phyloP scores from a whole-genome alignment of 1,284 basidiomycete genomes.

The Ustilago sp. region DNA sequence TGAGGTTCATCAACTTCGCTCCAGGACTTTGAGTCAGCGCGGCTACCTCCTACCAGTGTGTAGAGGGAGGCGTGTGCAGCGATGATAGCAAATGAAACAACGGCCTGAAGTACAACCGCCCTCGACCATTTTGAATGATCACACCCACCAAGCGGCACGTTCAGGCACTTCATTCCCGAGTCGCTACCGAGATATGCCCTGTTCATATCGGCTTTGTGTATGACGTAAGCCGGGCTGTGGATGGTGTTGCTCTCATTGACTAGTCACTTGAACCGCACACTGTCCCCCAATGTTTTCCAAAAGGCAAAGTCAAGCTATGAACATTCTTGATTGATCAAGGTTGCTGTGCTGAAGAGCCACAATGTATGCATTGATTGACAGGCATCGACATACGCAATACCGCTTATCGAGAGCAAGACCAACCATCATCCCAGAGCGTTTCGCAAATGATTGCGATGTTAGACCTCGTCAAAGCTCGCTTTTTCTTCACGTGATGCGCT shows the following conservation, averaged over 20 bases:
- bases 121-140: neutral
- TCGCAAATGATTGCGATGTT: neutral
- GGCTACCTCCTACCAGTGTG: neutral
- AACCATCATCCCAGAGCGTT: neutral
- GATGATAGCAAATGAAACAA: neutral
- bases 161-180: neutral
- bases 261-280: neutral
- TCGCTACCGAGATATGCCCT: neutral
- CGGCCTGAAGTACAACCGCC: neutral
- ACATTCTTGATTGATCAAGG: too few species aligned
- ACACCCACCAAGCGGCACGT: neutral
- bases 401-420: neutral
- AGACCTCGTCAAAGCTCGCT: neutral
- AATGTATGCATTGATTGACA: neutral
- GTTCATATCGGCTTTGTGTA: neutral
- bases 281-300: too few species aligned
- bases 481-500: constrained; percentile 4
- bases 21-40: neutral
- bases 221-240: neutral
- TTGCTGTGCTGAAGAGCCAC: too few species aligned
- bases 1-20: too few species aligned
- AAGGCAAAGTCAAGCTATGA: too few species aligned
- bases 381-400: neutral
- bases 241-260: neutral
- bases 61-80: neutral